Evolutionary conservation across 345 rosid genomes (phyloP), one percentile per base, ranked within the genome.

Genomic region (Salix koriyanagi): DNA sequence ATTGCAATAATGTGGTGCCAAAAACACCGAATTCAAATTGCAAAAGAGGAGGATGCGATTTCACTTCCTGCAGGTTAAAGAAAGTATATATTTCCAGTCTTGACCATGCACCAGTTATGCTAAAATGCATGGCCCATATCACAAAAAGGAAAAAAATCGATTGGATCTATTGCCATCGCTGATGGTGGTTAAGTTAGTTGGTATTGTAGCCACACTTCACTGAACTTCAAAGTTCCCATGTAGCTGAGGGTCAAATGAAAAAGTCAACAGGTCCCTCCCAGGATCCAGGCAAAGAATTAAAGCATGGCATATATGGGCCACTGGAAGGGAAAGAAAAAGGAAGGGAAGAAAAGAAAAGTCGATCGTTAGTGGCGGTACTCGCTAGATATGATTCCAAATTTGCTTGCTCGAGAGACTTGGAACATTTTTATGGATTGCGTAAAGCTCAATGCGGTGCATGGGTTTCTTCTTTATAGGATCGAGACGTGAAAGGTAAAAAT

Each of bases 391-490:
- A 41, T 41, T 84, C 86, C 66, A 67, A 70, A 66, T 65, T 84
- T 84, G 82, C 88, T 87, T 87, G 82, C 65, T 80, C 78, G 32
- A 77, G 78, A 85, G 80, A 85, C 85, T 84, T 84, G 83, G 84
- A 75, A 85, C 83, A 69, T 70, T 75, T 56, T 37, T 76, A 32
- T 83, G 83, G 83, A 76, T 83, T 76, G 88, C 90, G 85, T 87
- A 84, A 85, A 82, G 88, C 66, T 77, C 13, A 83, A 76, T 80
- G 19, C 42, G 60, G 42, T 48, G 16, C 18, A 61, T 54, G 37
- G 25, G 46, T 7, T 34, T 65, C 56, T 18, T 32, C 34, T 9
- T 30, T 44, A 62, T 62, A 68, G 70, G 69, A 34, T 34, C 36
- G 36, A 72, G 79, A 79, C 89, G 74, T 48, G 54, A 36, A 12